Evolutionary conservation across 2,329 filamentous ascomycete species (phyloP).

Genomic region (Aulographum hederae): DNA sequence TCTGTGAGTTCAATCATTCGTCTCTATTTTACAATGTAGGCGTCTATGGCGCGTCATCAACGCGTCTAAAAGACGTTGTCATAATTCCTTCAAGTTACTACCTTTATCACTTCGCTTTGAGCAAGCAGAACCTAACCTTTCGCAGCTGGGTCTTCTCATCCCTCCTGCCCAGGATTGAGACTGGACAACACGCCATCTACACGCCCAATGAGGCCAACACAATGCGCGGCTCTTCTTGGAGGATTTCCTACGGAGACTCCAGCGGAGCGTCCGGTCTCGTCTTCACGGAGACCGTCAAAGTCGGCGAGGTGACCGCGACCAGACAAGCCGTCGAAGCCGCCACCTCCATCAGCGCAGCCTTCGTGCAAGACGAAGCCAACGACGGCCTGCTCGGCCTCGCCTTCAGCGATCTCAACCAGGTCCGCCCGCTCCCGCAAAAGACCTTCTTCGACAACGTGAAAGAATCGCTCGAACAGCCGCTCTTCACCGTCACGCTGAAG

Average conservation of each 20-base stretch:
- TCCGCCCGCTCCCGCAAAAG: constrained; percentile 28
- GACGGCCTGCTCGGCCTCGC: constrained; percentile 43
- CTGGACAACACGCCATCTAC: constrained; percentile 40
- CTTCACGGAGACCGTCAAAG: constrained; percentile 44
- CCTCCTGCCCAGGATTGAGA: constrained; percentile 30
- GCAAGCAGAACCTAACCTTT: background rate
- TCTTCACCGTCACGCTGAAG: constrained; percentile 41
- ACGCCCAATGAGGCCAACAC: constrained; percentile 26
- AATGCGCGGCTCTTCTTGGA: constrained; percentile 34
- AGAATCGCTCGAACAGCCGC: constrained; percentile 26
- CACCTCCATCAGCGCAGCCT: constrained; percentile 33
- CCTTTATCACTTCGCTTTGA: too few species aligned
- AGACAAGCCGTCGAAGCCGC: constrained; percentile 50
- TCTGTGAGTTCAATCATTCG: constrained; percentile 3
- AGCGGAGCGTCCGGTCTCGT: constrained; percentile 44
- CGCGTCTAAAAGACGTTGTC: background rate
- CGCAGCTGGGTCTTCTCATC: constrained; percentile 48
- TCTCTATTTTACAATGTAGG: background rate
- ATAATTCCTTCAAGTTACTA: background rate
- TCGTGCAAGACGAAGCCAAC: constrained; percentile 31
- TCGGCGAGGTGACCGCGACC: constrained; percentile 40
- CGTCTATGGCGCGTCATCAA: background rate
- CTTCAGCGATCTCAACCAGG: constrained; percentile 41
- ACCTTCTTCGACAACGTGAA: constrained; percentile 45
- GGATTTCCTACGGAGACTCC: constrained; percentile 47